Conservation (phyloP, 148 eudicot species). For the Persicaria tinctoria region DNA sequence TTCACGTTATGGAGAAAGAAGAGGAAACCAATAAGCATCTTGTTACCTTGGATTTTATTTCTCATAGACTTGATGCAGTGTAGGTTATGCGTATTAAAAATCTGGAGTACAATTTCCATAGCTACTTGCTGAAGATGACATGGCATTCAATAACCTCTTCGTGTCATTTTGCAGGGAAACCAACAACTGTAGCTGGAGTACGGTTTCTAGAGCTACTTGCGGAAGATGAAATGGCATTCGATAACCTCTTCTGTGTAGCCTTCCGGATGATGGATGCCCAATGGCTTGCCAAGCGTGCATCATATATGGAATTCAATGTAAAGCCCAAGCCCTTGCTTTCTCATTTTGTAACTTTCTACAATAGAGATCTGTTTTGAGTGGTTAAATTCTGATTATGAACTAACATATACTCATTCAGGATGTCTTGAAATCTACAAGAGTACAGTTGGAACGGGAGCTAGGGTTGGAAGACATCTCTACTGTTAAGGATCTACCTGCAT, state of each 20-base stretch:
- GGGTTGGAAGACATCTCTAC: slow-evolving; percentile 59
- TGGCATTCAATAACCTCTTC: slow-evolving; percentile 49
- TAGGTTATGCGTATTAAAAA: not conserved
- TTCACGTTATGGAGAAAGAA: not conserved
- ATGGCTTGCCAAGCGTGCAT: slow-evolving; percentile 81
- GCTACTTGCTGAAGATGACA: slow-evolving; percentile 50
- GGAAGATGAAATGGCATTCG: slow-evolving; percentile 70
- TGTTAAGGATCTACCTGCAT: slow-evolving; percentile 81
- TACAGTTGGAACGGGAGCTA: slow-evolving; percentile 82
- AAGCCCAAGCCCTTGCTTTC: slow-evolving; percentile 7
- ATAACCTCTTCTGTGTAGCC: slow-evolving; percentile 60
- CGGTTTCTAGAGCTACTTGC: slow-evolving; percentile 55
- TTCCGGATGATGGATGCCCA: slow-evolving; percentile 79
- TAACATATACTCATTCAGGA: slow-evolving; percentile 33
- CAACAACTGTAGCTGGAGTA: slow-evolving; percentile 39
- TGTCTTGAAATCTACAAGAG: slow-evolving; percentile 78
- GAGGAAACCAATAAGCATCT: not conserved
- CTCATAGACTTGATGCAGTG: not conserved
- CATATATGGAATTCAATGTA: slow-evolving; percentile 79
- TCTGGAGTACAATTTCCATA: slow-evolving; percentile 45
- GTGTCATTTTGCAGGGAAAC: slow-evolving; percentile 46
- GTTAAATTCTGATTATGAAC: not conserved
- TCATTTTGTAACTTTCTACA: not conserved
- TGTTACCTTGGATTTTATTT: not conserved
- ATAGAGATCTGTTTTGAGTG: not conserved